A percentile compares a stretch with the other conserved stretches of the same genome.
Conservation (phyloP, 441 rosid species). For the Pelargonium australe region DNA sequence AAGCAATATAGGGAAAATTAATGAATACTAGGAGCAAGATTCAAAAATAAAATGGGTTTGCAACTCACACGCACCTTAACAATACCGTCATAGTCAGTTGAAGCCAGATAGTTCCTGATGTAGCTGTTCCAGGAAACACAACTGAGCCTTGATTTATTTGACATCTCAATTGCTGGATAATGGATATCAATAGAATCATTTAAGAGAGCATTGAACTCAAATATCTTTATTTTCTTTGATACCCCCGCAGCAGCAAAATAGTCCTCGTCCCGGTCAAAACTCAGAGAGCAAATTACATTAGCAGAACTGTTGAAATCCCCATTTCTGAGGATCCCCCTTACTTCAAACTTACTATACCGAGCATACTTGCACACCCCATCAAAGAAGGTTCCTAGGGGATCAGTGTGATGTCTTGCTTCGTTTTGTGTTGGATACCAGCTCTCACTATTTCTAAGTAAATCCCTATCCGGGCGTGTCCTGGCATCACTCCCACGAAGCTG, state of each 20-base stretch:
- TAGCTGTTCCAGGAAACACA: constrained; percentile 91
- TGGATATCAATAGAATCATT: constrained; percentile 79
- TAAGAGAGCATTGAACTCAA: constrained; percentile 65
- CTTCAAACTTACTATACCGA: constrained; percentile 73
- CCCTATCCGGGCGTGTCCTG: constrained; percentile 44
- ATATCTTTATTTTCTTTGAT: constrained; percentile 88
- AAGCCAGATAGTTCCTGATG: constrained; percentile 86
- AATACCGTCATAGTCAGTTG: constrained; percentile 88
- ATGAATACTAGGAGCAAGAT: constrained; percentile 20
- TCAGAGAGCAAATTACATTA: constrained; percentile 88
- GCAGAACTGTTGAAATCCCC: constrained; percentile 69
- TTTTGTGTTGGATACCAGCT: constrained; percentile 25
- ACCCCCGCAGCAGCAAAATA: constrained; percentile 93
- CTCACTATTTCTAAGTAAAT: constrained; percentile 44
- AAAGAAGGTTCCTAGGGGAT: constrained; percentile 66
- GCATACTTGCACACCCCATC: constrained; percentile 94
- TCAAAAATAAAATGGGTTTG: no score
- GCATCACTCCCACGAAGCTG: constrained; percentile 42
- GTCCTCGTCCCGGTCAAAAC: constrained; percentile 82
- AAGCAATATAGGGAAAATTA: constrained; percentile 15
- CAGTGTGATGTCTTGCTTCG: constrained; percentile 45
- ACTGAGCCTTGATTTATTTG: constrained; percentile 80
- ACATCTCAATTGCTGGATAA: constrained; percentile 84
- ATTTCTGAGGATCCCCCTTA: constrained; percentile 59
- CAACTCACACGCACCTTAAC: constrained; percentile 58